Evolutionary conservation across 1,284 basidiomycete genomes (phyloP).

Genomic region (Trichosporon faecale): DNA sequence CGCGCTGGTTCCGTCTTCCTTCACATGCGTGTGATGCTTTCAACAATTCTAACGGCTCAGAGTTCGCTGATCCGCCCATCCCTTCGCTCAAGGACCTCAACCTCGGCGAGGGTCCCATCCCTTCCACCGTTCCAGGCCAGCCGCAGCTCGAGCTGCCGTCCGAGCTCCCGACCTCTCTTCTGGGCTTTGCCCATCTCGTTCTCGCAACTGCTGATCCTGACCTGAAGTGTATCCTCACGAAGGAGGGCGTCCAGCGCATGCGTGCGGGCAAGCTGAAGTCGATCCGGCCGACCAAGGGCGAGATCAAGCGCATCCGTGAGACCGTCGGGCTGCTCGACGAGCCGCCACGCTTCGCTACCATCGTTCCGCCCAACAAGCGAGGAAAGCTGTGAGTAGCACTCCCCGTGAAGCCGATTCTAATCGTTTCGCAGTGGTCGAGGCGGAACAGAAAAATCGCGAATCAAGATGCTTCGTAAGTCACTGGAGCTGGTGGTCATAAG

Average conservation of each 20-base stretch:
- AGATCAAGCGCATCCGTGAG: constrained; percentile 32
- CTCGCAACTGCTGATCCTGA: constrained; percentile 48
- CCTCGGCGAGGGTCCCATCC: constrained; percentile 17
- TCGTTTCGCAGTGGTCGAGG: constrained; percentile 54
- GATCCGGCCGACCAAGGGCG: constrained; percentile 38
- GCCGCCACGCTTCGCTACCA: constrained; percentile 66
- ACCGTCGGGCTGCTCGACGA: constrained; percentile 57
- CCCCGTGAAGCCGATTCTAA: constrained; percentile 15
- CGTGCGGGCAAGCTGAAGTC: constrained; percentile 40
- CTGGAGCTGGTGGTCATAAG: neutral
- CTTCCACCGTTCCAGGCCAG: constrained; percentile 18
- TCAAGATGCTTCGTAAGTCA: constrained; percentile 64
- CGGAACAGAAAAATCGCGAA: constrained; percentile 62
- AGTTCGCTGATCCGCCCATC: constrained; percentile 68
- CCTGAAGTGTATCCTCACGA: constrained; percentile 48
- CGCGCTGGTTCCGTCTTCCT: neutral
- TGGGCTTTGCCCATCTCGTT: constrained; percentile 50
- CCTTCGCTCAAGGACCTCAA: constrained; percentile 31
- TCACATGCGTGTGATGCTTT: neutral
- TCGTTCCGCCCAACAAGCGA: constrained; percentile 60
- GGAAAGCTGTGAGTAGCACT: constrained; percentile 28
- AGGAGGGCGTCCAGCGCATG: constrained; percentile 40
- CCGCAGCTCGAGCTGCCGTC: constrained; percentile 24
- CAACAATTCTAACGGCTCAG: constrained; percentile 47
- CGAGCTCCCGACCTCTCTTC: constrained; percentile 41